phyloP scores from a whole-genome alignment of 2,329 filamentous ascomycete species.

The Aspergillus alliaceus region DNA sequence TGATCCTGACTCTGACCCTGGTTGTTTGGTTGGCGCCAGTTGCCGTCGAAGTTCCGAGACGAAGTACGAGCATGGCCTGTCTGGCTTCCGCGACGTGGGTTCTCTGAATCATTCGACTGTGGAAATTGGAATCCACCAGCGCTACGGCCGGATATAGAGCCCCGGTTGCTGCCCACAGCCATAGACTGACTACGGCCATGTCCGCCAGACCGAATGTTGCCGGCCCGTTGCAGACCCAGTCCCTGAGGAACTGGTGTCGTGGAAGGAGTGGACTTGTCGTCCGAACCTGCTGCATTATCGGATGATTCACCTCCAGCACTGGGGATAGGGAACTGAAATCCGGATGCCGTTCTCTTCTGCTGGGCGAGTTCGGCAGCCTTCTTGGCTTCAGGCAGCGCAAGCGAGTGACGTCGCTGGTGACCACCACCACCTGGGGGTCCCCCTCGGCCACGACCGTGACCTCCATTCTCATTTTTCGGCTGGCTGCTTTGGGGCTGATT shows the following conservation, averaged over 20 bases:
- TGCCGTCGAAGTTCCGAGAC: slow-evolving; percentile 95
- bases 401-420: slow-evolving; percentile 89
- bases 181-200: slow-evolving; percentile 51
- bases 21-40: slow-evolving; percentile 84
- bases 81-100: slow-evolving; percentile 72
- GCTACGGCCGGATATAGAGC: slow-evolving; percentile 61
- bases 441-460: slow-evolving; percentile 71
- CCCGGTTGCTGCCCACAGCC: slow-evolving; percentile 63
- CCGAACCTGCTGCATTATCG: slow-evolving; percentile 57
- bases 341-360: slow-evolving; percentile 90
- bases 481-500: slow-evolving; percentile 62
- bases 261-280: slow-evolving; percentile 43
- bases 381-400: slow-evolving; percentile 92
- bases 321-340: slow-evolving; percentile 89
- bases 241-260: slow-evolving; percentile 56
- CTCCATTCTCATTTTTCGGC: slow-evolving; percentile 71
- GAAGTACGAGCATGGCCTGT: slow-evolving; percentile 74
- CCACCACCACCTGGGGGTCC: slow-evolving; percentile 70
- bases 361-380: slow-evolving; percentile 96
- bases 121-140: slow-evolving; percentile 74
- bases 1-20: slow-evolving; percentile 49
- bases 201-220: slow-evolving; percentile 83
- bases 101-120: slow-evolving; percentile 59
- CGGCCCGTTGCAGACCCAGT: slow-evolving; percentile 68
- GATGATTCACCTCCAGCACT: slow-evolving; percentile 55